These are phyloP conservation scores for Paxillus ammoniavirescens DNA, from an alignment of 768 basidiomycete genomes.

Conservation along the genomic window DNA sequence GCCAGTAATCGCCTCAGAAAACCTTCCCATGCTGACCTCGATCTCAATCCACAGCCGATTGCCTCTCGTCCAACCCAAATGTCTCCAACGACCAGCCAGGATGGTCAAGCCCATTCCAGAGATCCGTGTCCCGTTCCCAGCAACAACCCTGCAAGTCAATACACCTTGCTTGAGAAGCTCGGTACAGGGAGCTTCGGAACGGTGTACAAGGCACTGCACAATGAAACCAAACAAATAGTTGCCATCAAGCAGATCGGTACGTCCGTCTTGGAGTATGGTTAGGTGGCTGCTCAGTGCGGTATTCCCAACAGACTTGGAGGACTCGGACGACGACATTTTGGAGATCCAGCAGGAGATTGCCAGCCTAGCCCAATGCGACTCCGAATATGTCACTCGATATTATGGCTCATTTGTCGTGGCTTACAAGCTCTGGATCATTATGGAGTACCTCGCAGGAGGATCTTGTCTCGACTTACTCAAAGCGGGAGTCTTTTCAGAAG, in stretches of 20 bases:
- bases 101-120: conserved; percentile 39
- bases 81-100: conserved; percentile 43
- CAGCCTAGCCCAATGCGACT: conserved; percentile 92
- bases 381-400: conserved; percentile 94
- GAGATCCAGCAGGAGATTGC: conserved; percentile 99
- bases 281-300: neutral
- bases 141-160: conserved; percentile 85
- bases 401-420: conserved; percentile 96
- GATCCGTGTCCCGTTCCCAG: conserved; percentile 71
- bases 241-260: conserved; percentile 97
- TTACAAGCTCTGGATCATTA: conserved; percentile 98
- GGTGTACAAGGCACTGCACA: conserved; percentile 97
- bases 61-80: conserved; percentile 43
- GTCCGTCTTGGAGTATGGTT: conserved; percentile 27
- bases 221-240: conserved; percentile 90
- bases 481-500: conserved; percentile 85
- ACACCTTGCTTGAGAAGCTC: conserved; percentile 92
- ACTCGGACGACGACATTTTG: conserved; percentile 97
- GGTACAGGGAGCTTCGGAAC: conserved; percentile 96
- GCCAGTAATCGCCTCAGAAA: conserved; percentile 38
- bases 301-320: conserved; percentile 77
- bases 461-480: conserved; percentile 96
- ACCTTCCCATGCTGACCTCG: conserved; percentile 37
- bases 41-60: conserved; percentile 37
- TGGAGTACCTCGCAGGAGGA: conserved; percentile 99